Evolutionary conservation across 1,284 basidiomycete species (phyloP).

Genomic region (Ceratobasidium theobromae): DNA sequence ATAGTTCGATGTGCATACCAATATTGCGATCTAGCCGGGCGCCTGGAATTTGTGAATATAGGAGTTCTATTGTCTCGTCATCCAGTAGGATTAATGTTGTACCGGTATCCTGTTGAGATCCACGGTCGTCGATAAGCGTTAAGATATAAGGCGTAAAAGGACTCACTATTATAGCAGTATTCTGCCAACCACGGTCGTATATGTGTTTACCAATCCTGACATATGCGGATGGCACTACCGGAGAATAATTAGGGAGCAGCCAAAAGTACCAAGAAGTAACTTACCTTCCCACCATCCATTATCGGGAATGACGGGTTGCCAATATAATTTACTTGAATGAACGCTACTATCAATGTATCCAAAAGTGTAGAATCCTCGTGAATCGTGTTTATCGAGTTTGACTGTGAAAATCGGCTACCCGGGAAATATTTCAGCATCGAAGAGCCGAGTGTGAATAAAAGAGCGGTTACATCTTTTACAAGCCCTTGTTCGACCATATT

Average conservation of each 20-base stretch:
- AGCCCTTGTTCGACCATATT: constrained; percentile 35
- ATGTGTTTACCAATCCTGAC: constrained; percentile 16
- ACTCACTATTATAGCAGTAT: constrained; percentile 25
- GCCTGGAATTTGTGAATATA: constrained; percentile 33
- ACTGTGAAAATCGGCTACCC: constrained; percentile 34
- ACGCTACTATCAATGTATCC: constrained; percentile 30
- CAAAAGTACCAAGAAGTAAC: constrained; percentile 20
- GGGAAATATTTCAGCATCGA: neutral
- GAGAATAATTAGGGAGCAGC: neutral
- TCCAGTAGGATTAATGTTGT: constrained; percentile 34
- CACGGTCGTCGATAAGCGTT: neutral
- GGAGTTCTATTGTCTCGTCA: constrained; percentile 17
- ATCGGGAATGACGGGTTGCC: constrained; percentile 10
- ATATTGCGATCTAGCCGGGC: constrained; percentile 27
- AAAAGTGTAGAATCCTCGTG: constrained; percentile 34
- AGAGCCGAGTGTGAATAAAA: neutral
- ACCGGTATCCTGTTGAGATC: constrained; percentile 29
- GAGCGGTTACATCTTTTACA: constrained; percentile 16
- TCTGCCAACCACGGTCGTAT: constrained; percentile 21
- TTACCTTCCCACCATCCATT: constrained; percentile 28
- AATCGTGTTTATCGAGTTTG: constrained; percentile 35
- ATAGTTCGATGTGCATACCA: neutral
- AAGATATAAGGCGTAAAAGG: neutral
- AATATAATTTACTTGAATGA: constrained; percentile 12
- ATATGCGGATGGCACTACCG: constrained; percentile 11